Evolutionary conservation across 441 rosid genomes (phyloP).

Genomic region (Cnidoscolus chayamansa): DNA sequence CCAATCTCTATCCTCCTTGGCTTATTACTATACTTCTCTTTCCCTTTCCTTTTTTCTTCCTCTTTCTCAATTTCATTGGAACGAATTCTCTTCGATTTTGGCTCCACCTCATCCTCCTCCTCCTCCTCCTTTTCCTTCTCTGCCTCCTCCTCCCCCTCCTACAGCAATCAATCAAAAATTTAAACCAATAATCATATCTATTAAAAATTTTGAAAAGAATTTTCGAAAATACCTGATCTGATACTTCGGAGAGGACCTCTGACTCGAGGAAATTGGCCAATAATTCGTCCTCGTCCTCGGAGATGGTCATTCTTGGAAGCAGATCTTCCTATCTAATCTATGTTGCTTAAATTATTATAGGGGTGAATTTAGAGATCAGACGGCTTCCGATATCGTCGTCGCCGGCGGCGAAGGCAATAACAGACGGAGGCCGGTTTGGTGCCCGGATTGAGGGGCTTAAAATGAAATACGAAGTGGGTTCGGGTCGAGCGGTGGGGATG

Average conservation of each 20-base stretch:
- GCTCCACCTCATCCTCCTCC: slow-evolving; percentile 35
- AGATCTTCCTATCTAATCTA: background rate
- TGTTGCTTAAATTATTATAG: too few species aligned
- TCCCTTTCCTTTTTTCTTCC: slow-evolving; percentile 3
- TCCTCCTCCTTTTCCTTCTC: slow-evolving; percentile 29
- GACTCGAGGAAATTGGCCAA: slow-evolving; percentile 77
- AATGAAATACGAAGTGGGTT: background rate
- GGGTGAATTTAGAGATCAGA: background rate
- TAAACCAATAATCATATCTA: background rate
- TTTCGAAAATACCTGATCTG: slow-evolving; percentile 32
- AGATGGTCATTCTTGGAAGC: slow-evolving; percentile 37
- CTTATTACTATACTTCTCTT: slow-evolving; percentile 18
- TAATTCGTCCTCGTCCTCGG: slow-evolving; percentile 67
- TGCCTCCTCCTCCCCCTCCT: slow-evolving; percentile 37
- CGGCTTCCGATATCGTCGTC: background rate
- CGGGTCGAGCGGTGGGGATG: background rate
- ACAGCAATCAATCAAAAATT: slow-evolving; percentile 1
- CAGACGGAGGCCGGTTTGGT: background rate
- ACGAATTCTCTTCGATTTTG: slow-evolving; percentile 47
- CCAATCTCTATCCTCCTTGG: slow-evolving; percentile 60
- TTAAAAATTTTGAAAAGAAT: background rate
- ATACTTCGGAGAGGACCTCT: slow-evolving; percentile 57
- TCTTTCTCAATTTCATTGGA: slow-evolving; percentile 27
- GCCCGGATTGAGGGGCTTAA: background rate
- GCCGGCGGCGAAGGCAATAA: slow-evolving; percentile 8